Base-by-base conservation (phyloP, 208 protist species). In the Leishmania major region DNA sequence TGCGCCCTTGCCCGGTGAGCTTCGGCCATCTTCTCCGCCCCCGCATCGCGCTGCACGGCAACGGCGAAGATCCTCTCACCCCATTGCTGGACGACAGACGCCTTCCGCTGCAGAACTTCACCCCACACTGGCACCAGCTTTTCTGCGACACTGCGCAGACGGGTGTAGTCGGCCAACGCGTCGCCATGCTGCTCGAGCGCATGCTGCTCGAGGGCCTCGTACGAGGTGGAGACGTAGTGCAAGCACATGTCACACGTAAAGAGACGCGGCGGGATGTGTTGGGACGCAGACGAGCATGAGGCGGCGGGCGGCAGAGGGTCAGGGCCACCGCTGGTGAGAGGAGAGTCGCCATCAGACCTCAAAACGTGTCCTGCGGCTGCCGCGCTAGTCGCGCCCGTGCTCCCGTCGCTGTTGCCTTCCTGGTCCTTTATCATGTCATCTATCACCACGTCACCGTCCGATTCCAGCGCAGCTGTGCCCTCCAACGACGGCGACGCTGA, bases 191-290 rank as follows among this genome's bases (percentile, higher is more conserved):
- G 78, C 79, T 86, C 83, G 53, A 94, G 84, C 0, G 89, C 92
- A 84, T 98, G 95, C 22, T 66, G 72, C 31, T 91, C 80, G 19
- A 96, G 80, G 3, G 87, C 91, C 17, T 82, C 82, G 72, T 90
- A 84, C 13, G 88, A 88, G 43, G 87, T 93, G 45, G 84, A 49
- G 62, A 89, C 85, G 49, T 83, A 77, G 64, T 96, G 87, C 17
- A 87, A 79, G 82, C 95, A 98, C 10, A 88, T 74, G 74, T 98
- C 95, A 57, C 95, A 98, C 40, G 89, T 91, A 79, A 92, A 96
- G 35, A 95, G 62, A 43, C 77, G 80, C 8, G 64, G 22, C 3
- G 71, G 31, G 15, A 15, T 45, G 35, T 69, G 31, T 28, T 45
- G 57, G 2, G 35, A 45, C 10, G 7, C 28, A 2, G 40, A 22